These are phyloP conservation scores for Aquanectria penicillioides DNA, from an alignment of 2,329 filamentous ascomycete species.

Conservation along the genomic window DNA sequence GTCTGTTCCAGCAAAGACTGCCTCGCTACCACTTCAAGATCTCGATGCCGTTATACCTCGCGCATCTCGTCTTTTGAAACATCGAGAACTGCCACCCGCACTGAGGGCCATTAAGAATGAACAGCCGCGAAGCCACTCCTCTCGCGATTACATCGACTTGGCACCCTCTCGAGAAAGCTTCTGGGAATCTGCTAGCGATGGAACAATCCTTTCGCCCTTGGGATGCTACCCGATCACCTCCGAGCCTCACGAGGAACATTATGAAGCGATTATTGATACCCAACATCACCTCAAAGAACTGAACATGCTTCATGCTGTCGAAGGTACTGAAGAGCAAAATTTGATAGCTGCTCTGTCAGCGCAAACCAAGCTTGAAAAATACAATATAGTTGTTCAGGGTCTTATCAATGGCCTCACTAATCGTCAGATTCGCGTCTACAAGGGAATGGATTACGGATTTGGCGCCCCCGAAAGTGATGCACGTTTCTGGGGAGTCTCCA, in stretches of 20 bases:
- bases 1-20: not conserved
- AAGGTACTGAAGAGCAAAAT: conserved; percentile 24
- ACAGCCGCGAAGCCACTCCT: conserved; percentile 1
- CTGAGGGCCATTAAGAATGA: conserved; percentile 1
- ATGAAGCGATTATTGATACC: conserved; percentile 24
- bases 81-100: not conserved
- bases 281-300: conserved; percentile 23
- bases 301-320: conserved; percentile 26
- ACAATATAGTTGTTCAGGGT: not conserved
- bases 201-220: conserved; percentile 5
- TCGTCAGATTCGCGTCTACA: conserved; percentile 21
- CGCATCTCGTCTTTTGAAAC: conserved; percentile 19
- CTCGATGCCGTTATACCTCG: conserved; percentile 12
- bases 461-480: conserved; percentile 22
- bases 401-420: conserved; percentile 9
- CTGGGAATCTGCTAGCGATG: conserved; percentile 25
- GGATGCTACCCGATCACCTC: conserved; percentile 28
- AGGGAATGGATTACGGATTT: conserved; percentile 26
- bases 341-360: conserved; percentile 16
- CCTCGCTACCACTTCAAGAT: not conserved
- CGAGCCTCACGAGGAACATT: conserved; percentile 23
- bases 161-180: conserved; percentile 18
- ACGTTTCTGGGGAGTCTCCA: conserved; percentile 26
- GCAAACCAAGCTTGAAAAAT: not conserved
- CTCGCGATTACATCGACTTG: conserved; percentile 19